phyloP scores from a whole-genome alignment of 106 monocot species.

The Acanthochlamys bracteata region DNA sequence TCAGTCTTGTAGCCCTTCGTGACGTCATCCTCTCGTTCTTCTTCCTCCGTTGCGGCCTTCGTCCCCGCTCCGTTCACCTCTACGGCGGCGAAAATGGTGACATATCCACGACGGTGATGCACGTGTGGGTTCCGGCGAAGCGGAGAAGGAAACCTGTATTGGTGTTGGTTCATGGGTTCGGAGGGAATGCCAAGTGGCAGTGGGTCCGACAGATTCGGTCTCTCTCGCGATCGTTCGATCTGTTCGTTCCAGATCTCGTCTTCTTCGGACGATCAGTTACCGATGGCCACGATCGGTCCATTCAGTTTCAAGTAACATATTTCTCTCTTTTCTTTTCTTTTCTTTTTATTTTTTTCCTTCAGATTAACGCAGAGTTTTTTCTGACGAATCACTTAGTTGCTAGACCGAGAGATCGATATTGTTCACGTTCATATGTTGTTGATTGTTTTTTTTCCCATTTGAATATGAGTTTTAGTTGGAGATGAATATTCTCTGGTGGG shows the following conservation, averaged over 20 bases:
- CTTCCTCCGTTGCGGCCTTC: slow-evolving; percentile 13
- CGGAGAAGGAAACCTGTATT: slow-evolving; percentile 16
- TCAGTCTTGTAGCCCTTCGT: slow-evolving; percentile 14
- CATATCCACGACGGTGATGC: slow-evolving; percentile 21
- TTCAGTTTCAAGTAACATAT: slow-evolving; percentile 24
- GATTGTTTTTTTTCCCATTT: too few relatives aligned
- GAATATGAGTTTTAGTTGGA: too few relatives aligned
- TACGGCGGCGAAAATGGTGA: background rate
- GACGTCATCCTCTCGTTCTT: slow-evolving; percentile 8
- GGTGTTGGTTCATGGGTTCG: slow-evolving; percentile 60
- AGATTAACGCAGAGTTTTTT: too few relatives aligned
- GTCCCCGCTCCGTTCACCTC: slow-evolving; percentile 3
- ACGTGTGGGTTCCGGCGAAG: slow-evolving; percentile 33
- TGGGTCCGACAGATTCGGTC: slow-evolving; percentile 29
- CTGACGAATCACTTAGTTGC: too few relatives aligned
- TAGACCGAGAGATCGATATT: too few relatives aligned
- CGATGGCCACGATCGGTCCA: slow-evolving; percentile 14
- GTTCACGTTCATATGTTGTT: too few relatives aligned
- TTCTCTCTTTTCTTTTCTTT: background rate
- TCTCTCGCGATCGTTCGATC: slow-evolving; percentile 39
- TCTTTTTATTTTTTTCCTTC: background rate
- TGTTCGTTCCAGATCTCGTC: slow-evolving; percentile 53
- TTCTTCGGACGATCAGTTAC: slow-evolving; percentile 44
- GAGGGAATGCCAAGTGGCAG: slow-evolving; percentile 52
- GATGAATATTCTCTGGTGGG: too few relatives aligned